Conservation (phyloP, 352 stramenopile species). For the Pythium dissotocum region DNA sequence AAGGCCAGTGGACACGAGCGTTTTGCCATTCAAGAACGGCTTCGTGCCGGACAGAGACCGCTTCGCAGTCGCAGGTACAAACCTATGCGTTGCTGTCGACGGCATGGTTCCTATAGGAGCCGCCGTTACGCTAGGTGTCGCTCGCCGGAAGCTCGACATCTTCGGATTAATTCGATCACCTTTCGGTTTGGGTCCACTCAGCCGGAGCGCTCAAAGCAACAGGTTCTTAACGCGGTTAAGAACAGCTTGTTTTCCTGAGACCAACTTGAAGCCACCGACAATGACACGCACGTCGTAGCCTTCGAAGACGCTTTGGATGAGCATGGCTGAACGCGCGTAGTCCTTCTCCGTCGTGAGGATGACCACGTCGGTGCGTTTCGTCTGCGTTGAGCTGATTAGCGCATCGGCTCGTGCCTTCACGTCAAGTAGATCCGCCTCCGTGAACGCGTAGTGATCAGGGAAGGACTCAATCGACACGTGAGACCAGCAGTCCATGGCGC, state of each 20-base stretch:
- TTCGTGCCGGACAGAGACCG: constrained; percentile 44
- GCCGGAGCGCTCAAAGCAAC: neutral
- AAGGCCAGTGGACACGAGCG: constrained; percentile 54
- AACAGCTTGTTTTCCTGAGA: neutral
- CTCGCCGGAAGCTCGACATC: constrained; percentile 56
- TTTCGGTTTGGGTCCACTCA: constrained; percentile 2
- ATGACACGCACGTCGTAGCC: constrained; percentile 14
- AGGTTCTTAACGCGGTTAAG: constrained; percentile 27
- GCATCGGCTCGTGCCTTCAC: constrained; percentile 23
- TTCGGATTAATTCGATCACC: neutral
- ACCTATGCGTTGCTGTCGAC: neutral
- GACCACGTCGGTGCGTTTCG: constrained; percentile 25
- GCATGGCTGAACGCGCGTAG: constrained; percentile 32
- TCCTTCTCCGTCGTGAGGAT: constrained; percentile 76
- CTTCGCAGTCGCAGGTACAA: neutral
- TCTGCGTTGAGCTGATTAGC: neutral
- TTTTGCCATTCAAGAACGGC: constrained; percentile 70
- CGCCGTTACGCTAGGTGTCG: constrained; percentile 12
- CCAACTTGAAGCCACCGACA: constrained; percentile 16
- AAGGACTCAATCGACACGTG: constrained; percentile 47
- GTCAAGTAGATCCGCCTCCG: constrained; percentile 34
- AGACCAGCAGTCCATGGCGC: constrained; percentile 31
- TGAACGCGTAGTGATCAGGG: constrained; percentile 65
- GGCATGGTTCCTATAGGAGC: neutral
- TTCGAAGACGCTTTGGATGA: constrained; percentile 19